phyloP scores from a whole-genome alignment of 495 filamentous ascomycete genomes.

The Aspergillus panamensis region DNA sequence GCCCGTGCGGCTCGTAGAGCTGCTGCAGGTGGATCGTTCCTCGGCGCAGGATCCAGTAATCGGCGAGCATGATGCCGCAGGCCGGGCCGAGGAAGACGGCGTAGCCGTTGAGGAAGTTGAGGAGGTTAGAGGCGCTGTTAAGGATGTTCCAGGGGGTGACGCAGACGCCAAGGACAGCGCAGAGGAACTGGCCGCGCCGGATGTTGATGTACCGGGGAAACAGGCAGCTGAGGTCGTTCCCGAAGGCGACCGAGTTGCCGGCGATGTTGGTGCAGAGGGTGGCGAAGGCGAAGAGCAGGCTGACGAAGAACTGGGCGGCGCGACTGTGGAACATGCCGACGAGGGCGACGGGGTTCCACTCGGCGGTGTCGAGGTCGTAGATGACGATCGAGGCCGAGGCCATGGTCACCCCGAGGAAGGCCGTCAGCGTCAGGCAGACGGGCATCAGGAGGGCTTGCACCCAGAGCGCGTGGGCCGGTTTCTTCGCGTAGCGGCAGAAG shows the following conservation, averaged over 20 bases:
- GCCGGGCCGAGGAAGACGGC: neutral
- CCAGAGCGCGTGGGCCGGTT: neutral
- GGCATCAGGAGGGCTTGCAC: neutral
- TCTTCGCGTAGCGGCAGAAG: neutral
- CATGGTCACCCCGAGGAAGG: neutral
- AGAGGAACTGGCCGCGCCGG: neutral
- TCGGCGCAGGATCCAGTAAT: slow-evolving; percentile 1
- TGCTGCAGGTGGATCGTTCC: neutral
- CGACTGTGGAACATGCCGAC: neutral
- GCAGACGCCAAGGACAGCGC: neutral
- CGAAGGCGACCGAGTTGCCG: neutral
- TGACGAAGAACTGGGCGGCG: neutral
- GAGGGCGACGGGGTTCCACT: neutral
- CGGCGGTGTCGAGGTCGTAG: neutral
- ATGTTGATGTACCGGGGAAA: neutral
- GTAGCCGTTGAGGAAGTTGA: slow-evolving; percentile 4
- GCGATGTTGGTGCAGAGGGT: neutral
- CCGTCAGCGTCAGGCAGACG: neutral
- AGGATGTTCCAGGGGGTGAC: neutral
- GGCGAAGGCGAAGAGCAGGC: neutral
- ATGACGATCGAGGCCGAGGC: neutral
- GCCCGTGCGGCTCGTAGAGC: neutral
- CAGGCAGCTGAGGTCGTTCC: neutral
- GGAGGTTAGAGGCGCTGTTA: neutral
- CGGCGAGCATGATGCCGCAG: neutral